A percentile compares a stretch with the other conserved stretches of the same genome.
These are phyloP conservation scores for Penicillium silybi DNA, from an alignment of 495 filamentous ascomycete species.

Conservation along the genomic window DNA sequence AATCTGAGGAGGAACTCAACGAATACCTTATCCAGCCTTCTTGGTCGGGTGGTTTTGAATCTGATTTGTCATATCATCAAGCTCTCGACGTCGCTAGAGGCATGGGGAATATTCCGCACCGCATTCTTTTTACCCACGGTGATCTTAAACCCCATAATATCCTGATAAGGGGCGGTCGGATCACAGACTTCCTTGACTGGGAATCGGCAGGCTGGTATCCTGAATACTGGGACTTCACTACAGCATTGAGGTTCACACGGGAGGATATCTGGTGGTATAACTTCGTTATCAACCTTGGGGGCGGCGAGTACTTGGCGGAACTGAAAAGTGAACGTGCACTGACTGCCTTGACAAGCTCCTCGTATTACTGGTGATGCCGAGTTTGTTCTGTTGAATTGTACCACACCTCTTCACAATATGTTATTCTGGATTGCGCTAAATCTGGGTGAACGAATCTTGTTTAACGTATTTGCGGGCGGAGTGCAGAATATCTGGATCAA, in stretches of 20 bases:
- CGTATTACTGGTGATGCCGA: conserved; percentile 19
- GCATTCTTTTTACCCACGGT: conserved; percentile 22
- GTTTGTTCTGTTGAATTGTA: too few relatives aligned
- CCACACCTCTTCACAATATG: too few relatives aligned
- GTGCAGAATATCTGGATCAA: too few relatives aligned
- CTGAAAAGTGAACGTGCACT: conserved; percentile 18
- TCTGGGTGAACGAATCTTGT: too few relatives aligned
- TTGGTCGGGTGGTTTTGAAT: conserved; percentile 16
- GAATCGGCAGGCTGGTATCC: conserved; percentile 50
- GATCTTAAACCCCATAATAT: conserved; percentile 12
- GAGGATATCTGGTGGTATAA: conserved; percentile 22
- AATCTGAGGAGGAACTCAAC: conserved; percentile 17
- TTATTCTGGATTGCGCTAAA: too few relatives aligned
- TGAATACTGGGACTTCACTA: conserved; percentile 49
- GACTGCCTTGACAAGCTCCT: conserved; percentile 19
- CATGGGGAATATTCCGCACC: conserved; percentile 2
- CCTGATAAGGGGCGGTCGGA: background rate
- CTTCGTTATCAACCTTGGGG: conserved; percentile 18
- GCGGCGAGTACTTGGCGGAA: conserved; percentile 14
- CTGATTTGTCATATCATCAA: conserved; percentile 10
- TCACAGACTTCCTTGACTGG: conserved; percentile 48
- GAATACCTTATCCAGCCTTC: conserved; percentile 17
- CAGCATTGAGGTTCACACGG: conserved; percentile 14
- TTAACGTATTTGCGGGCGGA: too few relatives aligned
- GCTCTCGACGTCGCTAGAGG: conserved; percentile 8